Base-by-base conservation (phyloP, 345 rosid genomes). In the Corchorus olitorius region DNA sequence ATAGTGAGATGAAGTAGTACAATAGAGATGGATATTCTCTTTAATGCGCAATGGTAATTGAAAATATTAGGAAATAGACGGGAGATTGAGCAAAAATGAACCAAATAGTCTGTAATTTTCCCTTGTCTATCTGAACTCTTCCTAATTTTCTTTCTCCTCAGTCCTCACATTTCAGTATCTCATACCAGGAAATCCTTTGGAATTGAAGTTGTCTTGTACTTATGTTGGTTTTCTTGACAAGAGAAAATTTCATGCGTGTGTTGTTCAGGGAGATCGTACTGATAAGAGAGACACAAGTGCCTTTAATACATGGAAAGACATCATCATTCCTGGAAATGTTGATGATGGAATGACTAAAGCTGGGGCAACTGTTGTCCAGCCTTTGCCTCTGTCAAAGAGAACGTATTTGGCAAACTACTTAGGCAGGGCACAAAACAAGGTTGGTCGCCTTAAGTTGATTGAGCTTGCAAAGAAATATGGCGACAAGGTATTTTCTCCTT, bases 281-380 rank as follows among this genome's bases (percentile, higher is more conserved):
- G 99, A 93, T 79, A 93, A 91, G 89, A 92, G 85, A 87, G 95
- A 90, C 76, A 83, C 86, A 10, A 93, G 89, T 84, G 97, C 99
- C 59, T 96, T 93, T 64, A 92, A 89, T 84, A 90, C 99, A 66
- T 96, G 99, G 99, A 96, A 96, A 84, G 99, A 93, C 81, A 91
- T 94, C 75, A 90, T 94, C 72, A 91, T 94, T 82, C 99, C 99
- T 39, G 99, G 99, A 69, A 93, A 96, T 74, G 87, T 96, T 9
- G 98, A 94, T 54, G 95, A 96, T 83, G 93, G 88, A 55, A 96
- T 96, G 97, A 92, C 94, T 20, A 86, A 75, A 83, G 69, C 56
- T 27, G 90, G 86, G 37, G 75, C 75, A 62, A 75, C 89, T 5
- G 46, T 86, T 73, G 90, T 92, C 54, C 90, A 79, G 79, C 99